Evolutionary conservation across 192 early-diverging fungal species (phyloP).

Genomic region (Entophlyctis helioformis): DNA sequence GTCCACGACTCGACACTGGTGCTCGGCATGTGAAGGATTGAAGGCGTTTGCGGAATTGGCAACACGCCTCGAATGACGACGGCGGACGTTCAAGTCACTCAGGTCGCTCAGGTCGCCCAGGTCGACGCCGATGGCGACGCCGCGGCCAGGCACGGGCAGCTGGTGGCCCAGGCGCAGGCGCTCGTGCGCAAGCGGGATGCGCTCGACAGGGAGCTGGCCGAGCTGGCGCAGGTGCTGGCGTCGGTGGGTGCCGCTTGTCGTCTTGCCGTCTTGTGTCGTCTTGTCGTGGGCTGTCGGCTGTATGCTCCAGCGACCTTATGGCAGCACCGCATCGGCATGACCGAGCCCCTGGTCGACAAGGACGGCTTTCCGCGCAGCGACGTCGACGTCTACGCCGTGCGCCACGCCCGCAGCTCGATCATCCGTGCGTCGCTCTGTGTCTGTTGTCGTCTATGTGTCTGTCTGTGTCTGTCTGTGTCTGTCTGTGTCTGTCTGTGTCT

Average conservation of each 20-base stretch:
- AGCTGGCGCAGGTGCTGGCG: constrained; percentile 7
- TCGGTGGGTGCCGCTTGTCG: constrained; percentile 1
- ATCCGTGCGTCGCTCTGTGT: constrained; percentile 14
- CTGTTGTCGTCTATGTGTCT: too few species aligned
- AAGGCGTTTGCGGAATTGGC: too few species aligned
- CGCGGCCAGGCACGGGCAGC: constrained; percentile 4
- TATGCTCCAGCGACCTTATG: neutral
- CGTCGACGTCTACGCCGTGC: constrained; percentile 49
- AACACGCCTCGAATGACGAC: too few species aligned
- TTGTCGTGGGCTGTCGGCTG: neutral
- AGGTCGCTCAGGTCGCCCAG: too few species aligned
- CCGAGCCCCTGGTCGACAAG: constrained; percentile 37
- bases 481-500: too few species aligned
- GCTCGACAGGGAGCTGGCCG: constrained; percentile 4
- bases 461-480: too few species aligned
- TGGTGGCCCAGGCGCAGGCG: constrained; percentile 4
- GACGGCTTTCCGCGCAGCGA: constrained; percentile 59
- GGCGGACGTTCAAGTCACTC: too few species aligned
- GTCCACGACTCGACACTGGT: too few species aligned
- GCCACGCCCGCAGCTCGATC: constrained; percentile 34
- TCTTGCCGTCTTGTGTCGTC: neutral
- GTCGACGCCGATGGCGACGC: too few species aligned
- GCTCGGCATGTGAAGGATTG: too few species aligned
- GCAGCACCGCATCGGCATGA: constrained; percentile 34
- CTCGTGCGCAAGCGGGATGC: constrained; percentile 7